A percentile compares a stretch with the other conserved stretches of the same genome.
These are phyloP conservation scores for Drosera capensis DNA, from an alignment of 148 eudicot species.

Conservation along the genomic window DNA sequence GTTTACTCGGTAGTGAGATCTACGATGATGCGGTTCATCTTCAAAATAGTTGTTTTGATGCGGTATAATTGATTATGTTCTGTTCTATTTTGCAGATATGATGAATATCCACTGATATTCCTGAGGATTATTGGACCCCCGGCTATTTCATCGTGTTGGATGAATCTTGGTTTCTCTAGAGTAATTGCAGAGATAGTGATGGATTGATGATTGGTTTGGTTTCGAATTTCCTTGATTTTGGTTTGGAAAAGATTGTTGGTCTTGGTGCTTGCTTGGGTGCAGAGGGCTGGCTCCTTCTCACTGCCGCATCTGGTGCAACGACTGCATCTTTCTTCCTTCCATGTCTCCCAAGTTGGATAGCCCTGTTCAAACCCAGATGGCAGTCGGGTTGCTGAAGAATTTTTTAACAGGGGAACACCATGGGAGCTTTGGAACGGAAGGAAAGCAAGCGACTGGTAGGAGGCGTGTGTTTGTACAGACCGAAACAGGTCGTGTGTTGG, in stretches of 20 bases:
- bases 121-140: no score
- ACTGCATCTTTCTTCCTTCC: slow-evolving; percentile 8
- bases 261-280: slow-evolving; percentile 27
- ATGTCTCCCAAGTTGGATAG: slow-evolving; percentile 62
- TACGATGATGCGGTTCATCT: no score
- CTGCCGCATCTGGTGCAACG: slow-evolving; percentile 17
- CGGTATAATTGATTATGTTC: no score
- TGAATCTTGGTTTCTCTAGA: background rate
- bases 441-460: slow-evolving; percentile 31
- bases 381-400: slow-evolving; percentile 49
- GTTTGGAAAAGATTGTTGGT: slow-evolving; percentile 21
- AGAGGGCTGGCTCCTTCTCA: slow-evolving; percentile 30
- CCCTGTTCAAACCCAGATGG: slow-evolving; percentile 80
- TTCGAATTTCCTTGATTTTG: slow-evolving; percentile 1
- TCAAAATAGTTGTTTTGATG: no score
- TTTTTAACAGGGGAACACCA: slow-evolving; percentile 42
- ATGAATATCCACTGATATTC: no score
- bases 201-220: slow-evolving; percentile 30
- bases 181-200: background rate
- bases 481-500: slow-evolving; percentile 82
- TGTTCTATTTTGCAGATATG: no score
- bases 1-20: no score
- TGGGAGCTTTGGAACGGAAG: slow-evolving; percentile 33
- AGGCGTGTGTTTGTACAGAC: slow-evolving; percentile 92
- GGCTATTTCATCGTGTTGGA: background rate